Base-by-base conservation (phyloP, 1,284 basidiomycete genomes). In the Sanguinoderma infundibulare region DNA sequence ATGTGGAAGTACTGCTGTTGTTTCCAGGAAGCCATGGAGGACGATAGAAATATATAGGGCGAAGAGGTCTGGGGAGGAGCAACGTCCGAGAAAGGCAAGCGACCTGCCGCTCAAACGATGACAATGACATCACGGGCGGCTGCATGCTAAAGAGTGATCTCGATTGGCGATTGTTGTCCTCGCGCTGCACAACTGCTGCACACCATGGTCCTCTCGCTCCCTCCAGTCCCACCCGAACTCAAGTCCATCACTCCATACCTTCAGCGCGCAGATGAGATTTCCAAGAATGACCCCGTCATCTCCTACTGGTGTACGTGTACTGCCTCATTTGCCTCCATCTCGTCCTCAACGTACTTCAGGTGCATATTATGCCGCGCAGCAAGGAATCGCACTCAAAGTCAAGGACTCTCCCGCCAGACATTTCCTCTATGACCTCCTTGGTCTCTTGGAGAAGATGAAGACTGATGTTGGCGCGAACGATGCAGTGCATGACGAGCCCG, bases 201-300 rank as follows among this genome's bases (percentile, higher is more conserved):
- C 15, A 36, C 59, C 38, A 73, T 73, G 62, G 60, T 69, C 59
- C 81, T 89, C 67, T 81, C 81, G 53, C 75, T 90, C 8, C 86
- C 87, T 20, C 77, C 84, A 24, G 61, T 87, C 38, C 83, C 90
- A 0, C 65, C 78, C 44, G 79, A 83, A 56, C 85, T 92, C 72
- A 91, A 87, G 69, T 63, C 86, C 20, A 81, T 92, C 61, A 75
- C 86, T 8, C 90, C 95, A 3, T 96, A 88, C 73, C 81, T 98
- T n/a, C 94, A 95, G 72, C 86, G 96, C 53, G 93, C 96, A 0
- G 87, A 92, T 54, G 97, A 98, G 74, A 83, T 98, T 63, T 85
- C 84, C 55, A 79, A 79, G 15, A 87, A 90, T 60, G 95, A 98
- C 68, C 92, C 94, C 3, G 81, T 96, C 54, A 87, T 98, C 67